Evolutionary conservation across 768 basidiomycete genomes (phyloP).

Genomic region (Pleurotus tuber-regium): DNA sequence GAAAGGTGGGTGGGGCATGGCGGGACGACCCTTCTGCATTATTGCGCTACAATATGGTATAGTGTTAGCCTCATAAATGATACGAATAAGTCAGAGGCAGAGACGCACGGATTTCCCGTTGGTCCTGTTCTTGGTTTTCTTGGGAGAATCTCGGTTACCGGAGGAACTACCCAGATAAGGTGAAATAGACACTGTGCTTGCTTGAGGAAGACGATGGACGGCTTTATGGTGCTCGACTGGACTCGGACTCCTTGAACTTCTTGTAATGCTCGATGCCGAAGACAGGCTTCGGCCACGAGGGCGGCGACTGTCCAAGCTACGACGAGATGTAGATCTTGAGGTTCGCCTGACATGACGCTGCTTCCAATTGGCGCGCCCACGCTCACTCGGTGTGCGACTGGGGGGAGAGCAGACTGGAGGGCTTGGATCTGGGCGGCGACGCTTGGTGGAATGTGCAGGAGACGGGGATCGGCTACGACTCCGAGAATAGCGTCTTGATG

Average conservation of each 20-base stretch:
- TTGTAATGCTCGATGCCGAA: constrained; percentile 54
- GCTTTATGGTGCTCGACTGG: constrained; percentile 49
- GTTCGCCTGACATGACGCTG: constrained; percentile 19
- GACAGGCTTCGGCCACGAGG: constrained; percentile 49
- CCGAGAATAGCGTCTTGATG: constrained; percentile 60
- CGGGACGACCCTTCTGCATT: constrained; percentile 7
- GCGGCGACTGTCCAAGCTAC: constrained; percentile 32
- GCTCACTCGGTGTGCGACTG: constrained; percentile 50
- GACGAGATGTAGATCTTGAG: constrained; percentile 42
- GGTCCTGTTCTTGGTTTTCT: constrained; percentile 21
- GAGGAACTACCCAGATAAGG: constrained; percentile 16
- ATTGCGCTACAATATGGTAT: constrained; percentile 12
- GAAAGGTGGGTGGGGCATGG: neutral
- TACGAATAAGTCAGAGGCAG: constrained; percentile 11
- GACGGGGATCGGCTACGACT: constrained; percentile 65
- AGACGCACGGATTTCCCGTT: constrained; percentile 33
- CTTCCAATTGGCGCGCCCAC: constrained; percentile 35
- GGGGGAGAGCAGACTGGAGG: constrained; percentile 32
- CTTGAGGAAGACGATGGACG: constrained; percentile 61
- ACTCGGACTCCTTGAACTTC: constrained; percentile 57
- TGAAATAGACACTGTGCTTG: constrained; percentile 32
- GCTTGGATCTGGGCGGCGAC: constrained; percentile 51
- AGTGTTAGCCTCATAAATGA: constrained; percentile 31
- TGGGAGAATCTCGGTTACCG: constrained; percentile 11
- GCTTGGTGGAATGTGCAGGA: constrained; percentile 56